Conservation (phyloP, 441 rosid species). For the Hura crepitans region DNA sequence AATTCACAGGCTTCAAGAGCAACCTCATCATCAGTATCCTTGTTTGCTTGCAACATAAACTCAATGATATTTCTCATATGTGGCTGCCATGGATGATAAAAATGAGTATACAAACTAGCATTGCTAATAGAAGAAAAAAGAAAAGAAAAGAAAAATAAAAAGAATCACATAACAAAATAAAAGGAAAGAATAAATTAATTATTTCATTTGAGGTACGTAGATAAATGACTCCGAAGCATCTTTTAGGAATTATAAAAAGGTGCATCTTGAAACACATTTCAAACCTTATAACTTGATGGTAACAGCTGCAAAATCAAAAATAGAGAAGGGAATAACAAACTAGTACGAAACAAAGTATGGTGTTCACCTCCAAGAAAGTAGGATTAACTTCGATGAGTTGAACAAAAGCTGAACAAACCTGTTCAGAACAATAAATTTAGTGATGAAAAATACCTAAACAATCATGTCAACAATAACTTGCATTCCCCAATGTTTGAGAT, state of each 20-base stretch:
- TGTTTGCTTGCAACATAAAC: constrained; percentile 89
- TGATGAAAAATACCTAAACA: background rate
- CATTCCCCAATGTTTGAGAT: background rate
- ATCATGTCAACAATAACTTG: background rate
- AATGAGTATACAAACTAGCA: constrained; percentile 18
- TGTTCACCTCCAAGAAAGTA: constrained; percentile 68
- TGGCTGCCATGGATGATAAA: constrained; percentile 44
- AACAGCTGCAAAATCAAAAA: background rate
- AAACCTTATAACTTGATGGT: background rate
- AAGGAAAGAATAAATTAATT: background rate
- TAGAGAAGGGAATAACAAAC: background rate
- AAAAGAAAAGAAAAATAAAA: too few relatives aligned
- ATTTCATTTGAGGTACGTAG: background rate
- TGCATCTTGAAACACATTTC: background rate
- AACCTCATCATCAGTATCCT: constrained; percentile 86
- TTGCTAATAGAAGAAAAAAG: constrained; percentile 6
- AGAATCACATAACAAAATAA: background rate
- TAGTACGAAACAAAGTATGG: constrained; percentile 5
- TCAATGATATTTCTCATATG: constrained; percentile 79
- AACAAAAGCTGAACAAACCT: constrained; percentile 97
- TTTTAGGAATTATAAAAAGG: background rate
- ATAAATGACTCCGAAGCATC: background rate
- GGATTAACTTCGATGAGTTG: constrained; percentile 87
- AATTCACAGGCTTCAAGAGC: constrained; percentile 99
- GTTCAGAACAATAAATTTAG: constrained; percentile 21